A percentile compares a stretch with the other conserved stretches of the same genome.
Conservation (phyloP, 1,284 basidiomycete species). For the Microbotryum saponariae region DNA sequence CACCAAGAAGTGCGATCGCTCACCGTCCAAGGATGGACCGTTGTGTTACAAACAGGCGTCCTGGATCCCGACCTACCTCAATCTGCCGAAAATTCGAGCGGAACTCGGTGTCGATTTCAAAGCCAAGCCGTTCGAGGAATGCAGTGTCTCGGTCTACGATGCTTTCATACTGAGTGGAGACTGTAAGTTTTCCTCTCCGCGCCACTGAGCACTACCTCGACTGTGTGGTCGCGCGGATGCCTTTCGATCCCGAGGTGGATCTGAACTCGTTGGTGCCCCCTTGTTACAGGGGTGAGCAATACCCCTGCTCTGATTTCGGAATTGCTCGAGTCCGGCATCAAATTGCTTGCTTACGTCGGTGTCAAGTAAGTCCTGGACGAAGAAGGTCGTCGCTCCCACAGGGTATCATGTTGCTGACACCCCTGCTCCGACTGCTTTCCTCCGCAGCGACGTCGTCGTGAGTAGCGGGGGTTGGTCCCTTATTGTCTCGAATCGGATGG, state of each 20-base stretch:
- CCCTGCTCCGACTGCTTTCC: slow-evolving; percentile 46
- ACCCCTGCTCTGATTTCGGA: slow-evolving; percentile 63
- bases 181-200: no score
- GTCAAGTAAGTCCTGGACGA: slow-evolving; percentile 65
- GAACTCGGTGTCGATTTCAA: slow-evolving; percentile 61
- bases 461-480: not conserved
- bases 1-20: slow-evolving; percentile 61
- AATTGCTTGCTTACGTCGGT: slow-evolving; percentile 70
- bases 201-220: no score
- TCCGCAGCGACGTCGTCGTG: not conserved
- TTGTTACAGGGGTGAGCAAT: slow-evolving; percentile 48
- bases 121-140: slow-evolving; percentile 50
- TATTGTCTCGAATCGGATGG: not conserved
- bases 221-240: no score
- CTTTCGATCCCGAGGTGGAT: no score
- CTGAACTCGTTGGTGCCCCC: slow-evolving; percentile 40
- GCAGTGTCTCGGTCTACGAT: slow-evolving; percentile 45
- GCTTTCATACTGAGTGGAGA: no score
- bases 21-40: slow-evolving; percentile 49
- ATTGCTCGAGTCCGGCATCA: slow-evolving; percentile 64
- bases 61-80: slow-evolving; percentile 64
- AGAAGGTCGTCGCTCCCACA: no score
- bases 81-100: slow-evolving; percentile 54
- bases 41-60: slow-evolving; percentile 68
- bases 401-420: slow-evolving; percentile 36